Evolutionary conservation across 257 asterid genomes (phyloP).

Genomic region (Solanum chilense): DNA sequence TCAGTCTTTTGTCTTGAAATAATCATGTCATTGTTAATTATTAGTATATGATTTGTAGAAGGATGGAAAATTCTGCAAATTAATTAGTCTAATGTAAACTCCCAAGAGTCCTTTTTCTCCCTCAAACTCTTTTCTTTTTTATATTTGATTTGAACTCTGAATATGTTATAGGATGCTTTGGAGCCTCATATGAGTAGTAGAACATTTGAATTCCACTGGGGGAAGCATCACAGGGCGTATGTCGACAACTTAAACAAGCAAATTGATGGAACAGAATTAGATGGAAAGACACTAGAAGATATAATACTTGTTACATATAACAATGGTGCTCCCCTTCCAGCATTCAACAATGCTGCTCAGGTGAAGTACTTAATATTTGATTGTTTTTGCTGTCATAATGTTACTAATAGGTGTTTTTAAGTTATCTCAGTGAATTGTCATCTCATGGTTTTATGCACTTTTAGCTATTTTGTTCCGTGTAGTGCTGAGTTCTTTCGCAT

Average conservation of each 20-base stretch:
- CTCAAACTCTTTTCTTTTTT: neutral
- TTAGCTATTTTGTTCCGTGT: neutral
- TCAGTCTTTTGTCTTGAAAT: neutral
- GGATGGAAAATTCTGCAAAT: neutral
- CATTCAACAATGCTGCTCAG: slow-evolving; percentile 98
- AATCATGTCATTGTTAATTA: neutral
- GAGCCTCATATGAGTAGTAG: slow-evolving; percentile 89
- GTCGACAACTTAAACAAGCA: slow-evolving; percentile 95
- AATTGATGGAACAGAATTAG: slow-evolving; percentile 72
- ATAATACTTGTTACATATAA: slow-evolving; percentile 53
- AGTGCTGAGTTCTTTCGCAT: neutral
- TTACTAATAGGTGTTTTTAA: too few species aligned
- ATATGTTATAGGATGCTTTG: slow-evolving; percentile 57
- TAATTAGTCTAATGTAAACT: neutral
- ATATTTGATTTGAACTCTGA: neutral
- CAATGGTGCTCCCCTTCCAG: slow-evolving; percentile 77
- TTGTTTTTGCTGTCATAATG: too few species aligned
- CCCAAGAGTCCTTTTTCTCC: neutral
- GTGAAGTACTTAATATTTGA: slow-evolving; percentile 6
- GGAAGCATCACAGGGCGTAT: slow-evolving; percentile 86
- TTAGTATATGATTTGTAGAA: neutral
- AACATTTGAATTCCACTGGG: slow-evolving; percentile 94
- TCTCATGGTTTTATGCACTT: neutral
- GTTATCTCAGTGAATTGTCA: too few species aligned
- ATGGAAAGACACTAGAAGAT: slow-evolving; percentile 53